Conservation (phyloP, 2,329 filamentous ascomycete species). For the Claviceps cyperi region DNA sequence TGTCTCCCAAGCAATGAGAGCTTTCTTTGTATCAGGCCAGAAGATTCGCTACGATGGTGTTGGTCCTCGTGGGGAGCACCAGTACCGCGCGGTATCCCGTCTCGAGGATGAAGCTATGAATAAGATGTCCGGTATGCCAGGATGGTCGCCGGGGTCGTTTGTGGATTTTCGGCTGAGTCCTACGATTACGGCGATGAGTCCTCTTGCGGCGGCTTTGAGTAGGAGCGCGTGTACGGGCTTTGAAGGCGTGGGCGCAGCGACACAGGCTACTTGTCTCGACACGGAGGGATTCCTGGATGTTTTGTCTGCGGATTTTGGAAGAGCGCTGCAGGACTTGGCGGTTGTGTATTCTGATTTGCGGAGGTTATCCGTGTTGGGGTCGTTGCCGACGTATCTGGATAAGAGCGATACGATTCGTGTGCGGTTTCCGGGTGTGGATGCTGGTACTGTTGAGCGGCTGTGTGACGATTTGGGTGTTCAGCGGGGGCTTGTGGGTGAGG, state of each 20-base stretch:
- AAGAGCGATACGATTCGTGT: constrained; percentile 56
- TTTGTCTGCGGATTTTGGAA: constrained; percentile 76
- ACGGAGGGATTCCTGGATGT: constrained; percentile 72
- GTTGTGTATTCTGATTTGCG: constrained; percentile 70
- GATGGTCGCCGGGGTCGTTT: constrained; percentile 55
- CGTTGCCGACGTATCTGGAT: constrained; percentile 67
- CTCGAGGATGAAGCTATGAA: constrained; percentile 59
- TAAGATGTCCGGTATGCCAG: constrained; percentile 47
- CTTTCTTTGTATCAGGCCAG: constrained; percentile 83
- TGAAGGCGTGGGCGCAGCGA: constrained; percentile 21
- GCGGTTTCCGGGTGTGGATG: constrained; percentile 83
- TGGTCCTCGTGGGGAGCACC: constrained; percentile 57
- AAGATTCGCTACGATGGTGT: constrained; percentile 77
- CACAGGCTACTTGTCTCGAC: constrained; percentile 51
- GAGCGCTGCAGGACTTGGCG: constrained; percentile 70
- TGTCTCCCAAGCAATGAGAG: constrained; percentile 83
- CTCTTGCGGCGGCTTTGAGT: constrained; percentile 45
- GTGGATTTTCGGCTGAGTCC: constrained; percentile 83
- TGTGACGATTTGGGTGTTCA: constrained; percentile 80
- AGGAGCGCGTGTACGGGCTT: constrained; percentile 28
- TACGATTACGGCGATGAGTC: constrained; percentile 75
- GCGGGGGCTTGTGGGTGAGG: constrained; percentile 65
- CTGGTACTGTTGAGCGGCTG: constrained; percentile 63
- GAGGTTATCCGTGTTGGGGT: constrained; percentile 60
- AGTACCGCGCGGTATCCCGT: constrained; percentile 62